These are phyloP conservation scores for Cercospora canescens DNA, from an alignment of 2,329 filamentous ascomycete species.

Conservation along the genomic window DNA sequence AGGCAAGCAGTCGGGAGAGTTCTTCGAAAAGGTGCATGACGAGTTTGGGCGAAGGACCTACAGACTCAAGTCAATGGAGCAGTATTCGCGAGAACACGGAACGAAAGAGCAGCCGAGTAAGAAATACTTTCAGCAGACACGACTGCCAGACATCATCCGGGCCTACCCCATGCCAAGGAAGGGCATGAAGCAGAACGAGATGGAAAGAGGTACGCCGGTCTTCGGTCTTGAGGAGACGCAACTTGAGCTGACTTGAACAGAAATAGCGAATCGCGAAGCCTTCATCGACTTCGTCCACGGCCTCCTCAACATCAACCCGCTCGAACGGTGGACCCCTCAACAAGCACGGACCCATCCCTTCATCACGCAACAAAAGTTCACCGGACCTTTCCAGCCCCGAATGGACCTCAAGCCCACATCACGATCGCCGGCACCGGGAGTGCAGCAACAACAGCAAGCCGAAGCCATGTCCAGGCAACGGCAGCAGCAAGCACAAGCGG, in stretches of 20 bases:
- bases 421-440: conserved; percentile 86
- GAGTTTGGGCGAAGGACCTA: conserved; percentile 92
- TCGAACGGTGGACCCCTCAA: conserved; percentile 96
- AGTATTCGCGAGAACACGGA: conserved; percentile 92
- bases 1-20: conserved; percentile 95
- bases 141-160: conserved; percentile 94
- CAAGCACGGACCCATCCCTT: conserved; percentile 97
- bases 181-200: conserved; percentile 97
- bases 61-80: conserved; percentile 94
- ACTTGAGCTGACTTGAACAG: conserved; percentile 50
- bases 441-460: conserved; percentile 93
- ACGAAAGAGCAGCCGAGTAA: conserved; percentile 99
- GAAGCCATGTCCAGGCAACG: conserved; percentile 93
- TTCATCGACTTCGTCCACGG: conserved; percentile 98
- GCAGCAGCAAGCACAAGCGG: conserved; percentile 57
- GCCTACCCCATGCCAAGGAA: conserved; percentile 98
- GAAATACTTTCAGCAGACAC: conserved; percentile 96
- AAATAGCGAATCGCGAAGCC: conserved; percentile 96
- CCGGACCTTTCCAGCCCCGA: conserved; percentile 90
- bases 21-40: conserved; percentile 90
- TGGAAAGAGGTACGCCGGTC: conserved; percentile 77
- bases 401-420: conserved; percentile 94
- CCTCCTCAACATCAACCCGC: conserved; percentile 87
- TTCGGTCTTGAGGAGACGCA: background rate
- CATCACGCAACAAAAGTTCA: conserved; percentile 97